These are phyloP conservation scores for Aspergillus hancockii DNA, from an alignment of 495 filamentous ascomycete genomes.

Conservation along the genomic window DNA sequence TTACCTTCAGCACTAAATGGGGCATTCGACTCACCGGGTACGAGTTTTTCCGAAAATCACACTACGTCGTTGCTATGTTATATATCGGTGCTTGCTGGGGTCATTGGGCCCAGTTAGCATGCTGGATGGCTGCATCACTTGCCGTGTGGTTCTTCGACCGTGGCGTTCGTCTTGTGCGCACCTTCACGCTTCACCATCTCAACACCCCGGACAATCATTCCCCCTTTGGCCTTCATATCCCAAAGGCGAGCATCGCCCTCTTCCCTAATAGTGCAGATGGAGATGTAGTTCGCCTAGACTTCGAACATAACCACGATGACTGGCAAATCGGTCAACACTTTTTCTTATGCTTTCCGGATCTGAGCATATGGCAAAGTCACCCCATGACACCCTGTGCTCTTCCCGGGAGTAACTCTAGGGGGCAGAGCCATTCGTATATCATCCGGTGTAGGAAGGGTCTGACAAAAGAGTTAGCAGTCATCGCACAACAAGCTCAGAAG, in stretches of 20 bases:
- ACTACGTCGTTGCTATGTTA: conserved; percentile 65
- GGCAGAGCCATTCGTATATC: conserved; percentile 60
- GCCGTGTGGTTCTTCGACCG: conserved; percentile 61
- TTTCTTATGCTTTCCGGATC: conserved; percentile 59
- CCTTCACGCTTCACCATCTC: conserved; percentile 50
- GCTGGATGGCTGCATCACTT: conserved; percentile 62
- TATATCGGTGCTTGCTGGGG: conserved; percentile 69
- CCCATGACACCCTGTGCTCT: conserved; percentile 62
- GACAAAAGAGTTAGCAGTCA: conserved; percentile 52
- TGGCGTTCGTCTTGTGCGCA: conserved; percentile 47
- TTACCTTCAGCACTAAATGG: conserved; percentile 52
- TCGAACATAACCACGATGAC: conserved; percentile 52
- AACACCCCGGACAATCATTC: conserved; percentile 38
- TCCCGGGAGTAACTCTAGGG: conserved; percentile 37
- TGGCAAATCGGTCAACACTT: conserved; percentile 69
- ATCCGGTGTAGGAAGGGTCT: conserved; percentile 60
- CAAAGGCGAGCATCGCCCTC: conserved; percentile 44
- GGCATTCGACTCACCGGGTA: conserved; percentile 62
- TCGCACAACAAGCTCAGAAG: conserved; percentile 27
- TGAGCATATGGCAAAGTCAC: conserved; percentile 66
- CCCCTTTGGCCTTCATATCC: conserved; percentile 36
- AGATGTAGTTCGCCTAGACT: conserved; percentile 57
- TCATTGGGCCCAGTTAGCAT: conserved; percentile 62
- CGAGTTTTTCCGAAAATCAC: conserved; percentile 65
- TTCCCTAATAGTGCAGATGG: conserved; percentile 52